phyloP scores from a whole-genome alignment of 108 stramenopile species.

The Pseudonitzschia delicatissima region DNA sequence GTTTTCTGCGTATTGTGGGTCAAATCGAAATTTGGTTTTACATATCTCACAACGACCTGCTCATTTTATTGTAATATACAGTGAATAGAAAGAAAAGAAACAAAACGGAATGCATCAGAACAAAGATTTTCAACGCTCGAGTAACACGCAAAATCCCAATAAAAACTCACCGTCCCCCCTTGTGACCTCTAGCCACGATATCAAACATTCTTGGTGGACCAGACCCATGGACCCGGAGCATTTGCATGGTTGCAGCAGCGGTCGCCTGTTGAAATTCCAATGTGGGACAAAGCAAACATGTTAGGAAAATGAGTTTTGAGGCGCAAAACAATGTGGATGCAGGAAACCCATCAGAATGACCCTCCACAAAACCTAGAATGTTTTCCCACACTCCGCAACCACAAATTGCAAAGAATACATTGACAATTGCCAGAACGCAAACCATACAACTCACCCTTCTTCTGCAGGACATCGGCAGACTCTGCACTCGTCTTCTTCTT shows the following conservation, averaged over 20 bases:
- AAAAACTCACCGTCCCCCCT: conserved; percentile 54
- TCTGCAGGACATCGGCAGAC: conserved; percentile 89
- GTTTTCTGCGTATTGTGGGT: conserved; percentile 71
- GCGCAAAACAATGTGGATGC: too few relatives aligned
- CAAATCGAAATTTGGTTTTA: conserved; percentile 77
- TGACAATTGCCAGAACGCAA: too few relatives aligned
- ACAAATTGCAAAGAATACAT: background rate
- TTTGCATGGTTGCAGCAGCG: conserved; percentile 81
- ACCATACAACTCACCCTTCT: conserved; percentile 65
- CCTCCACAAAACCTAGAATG: background rate
- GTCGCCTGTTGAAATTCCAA: conserved; percentile 41
- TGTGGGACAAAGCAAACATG: background rate
- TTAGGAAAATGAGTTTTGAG: background rate
- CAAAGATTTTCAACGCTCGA: background rate
- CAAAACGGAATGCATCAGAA: background rate
- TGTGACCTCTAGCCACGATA: conserved; percentile 81
- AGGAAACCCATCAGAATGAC: background rate
- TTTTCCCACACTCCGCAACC: background rate
- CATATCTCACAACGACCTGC: conserved; percentile 81
- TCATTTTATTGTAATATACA: too few relatives aligned
- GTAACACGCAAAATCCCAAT: background rate
- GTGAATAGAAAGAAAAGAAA: conserved; percentile 7
- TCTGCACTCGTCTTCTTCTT: conserved; percentile 84
- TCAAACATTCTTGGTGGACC: conserved; percentile 90
- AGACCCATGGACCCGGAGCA: conserved; percentile 90